These are phyloP conservation scores for Kodamaea hsintzibuensis DNA, from an alignment of 805 yeast genomes.

Conservation along the genomic window DNA sequence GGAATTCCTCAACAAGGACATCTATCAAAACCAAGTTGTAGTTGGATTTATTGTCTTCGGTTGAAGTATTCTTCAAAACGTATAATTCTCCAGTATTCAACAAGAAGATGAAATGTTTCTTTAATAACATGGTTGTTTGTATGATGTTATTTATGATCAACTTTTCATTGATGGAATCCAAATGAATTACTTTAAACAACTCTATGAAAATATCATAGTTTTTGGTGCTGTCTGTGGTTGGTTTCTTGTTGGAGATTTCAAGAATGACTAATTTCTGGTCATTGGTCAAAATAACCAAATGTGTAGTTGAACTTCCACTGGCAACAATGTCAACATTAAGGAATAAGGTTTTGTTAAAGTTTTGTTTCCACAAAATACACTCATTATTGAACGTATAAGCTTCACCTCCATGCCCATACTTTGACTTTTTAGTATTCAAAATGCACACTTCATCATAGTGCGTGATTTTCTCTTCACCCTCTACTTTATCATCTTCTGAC, in stretches of 20 bases:
- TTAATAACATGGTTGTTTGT: conserved; percentile 27
- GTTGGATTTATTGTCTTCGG: conserved; percentile 7
- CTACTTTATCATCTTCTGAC: conserved; percentile 15
- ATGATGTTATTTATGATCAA: conserved; percentile 23
- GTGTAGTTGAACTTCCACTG: conserved; percentile 3
- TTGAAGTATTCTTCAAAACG: conserved; percentile 33
- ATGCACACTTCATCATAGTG: conserved; percentile 38
- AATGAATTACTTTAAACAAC: conserved; percentile 33
- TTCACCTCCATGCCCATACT: conserved; percentile 33
- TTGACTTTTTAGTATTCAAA: conserved; percentile 30
- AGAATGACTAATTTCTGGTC: conserved; percentile 31
- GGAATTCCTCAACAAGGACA: conserved; percentile 33
- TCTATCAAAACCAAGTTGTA: conserved; percentile 29
- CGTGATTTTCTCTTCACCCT: conserved; percentile 12
- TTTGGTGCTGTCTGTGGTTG: conserved; percentile 7
- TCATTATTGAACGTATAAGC: conserved; percentile 38
- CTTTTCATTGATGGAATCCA: conserved; percentile 31
- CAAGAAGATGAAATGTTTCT: conserved; percentile 36
- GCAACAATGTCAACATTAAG: conserved; percentile 19
- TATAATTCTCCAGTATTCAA: conserved; percentile 40
- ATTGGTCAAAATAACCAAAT: conserved; percentile 29
- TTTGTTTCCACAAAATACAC: conserved; percentile 39
- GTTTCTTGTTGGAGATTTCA: conserved; percentile 18
- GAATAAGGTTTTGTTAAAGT: conserved; percentile 25
- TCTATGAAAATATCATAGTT: conserved; percentile 30